These are phyloP conservation scores for Hypocreales sp. DNA, from an alignment of 2,329 filamentous ascomycete species.

Conservation along the genomic window DNA sequence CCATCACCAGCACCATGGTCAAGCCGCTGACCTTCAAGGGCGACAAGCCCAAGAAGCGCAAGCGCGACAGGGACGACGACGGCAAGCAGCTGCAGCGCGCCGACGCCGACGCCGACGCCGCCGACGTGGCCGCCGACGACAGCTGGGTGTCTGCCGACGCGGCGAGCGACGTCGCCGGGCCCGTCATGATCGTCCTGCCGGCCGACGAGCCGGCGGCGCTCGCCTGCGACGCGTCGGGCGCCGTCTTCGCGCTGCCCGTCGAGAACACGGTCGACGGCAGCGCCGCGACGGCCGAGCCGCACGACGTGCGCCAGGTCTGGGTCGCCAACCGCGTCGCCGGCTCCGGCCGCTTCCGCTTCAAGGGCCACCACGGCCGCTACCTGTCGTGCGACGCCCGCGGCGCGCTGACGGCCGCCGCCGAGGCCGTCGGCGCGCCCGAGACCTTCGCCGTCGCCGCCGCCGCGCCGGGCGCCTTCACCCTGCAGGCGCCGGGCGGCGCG, in stretches of 20 bases:
- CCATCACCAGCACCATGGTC: slow-evolving; percentile 42
- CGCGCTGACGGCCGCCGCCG: slow-evolving; percentile 56
- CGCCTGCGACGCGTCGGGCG: slow-evolving; percentile 73
- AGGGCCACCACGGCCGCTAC: slow-evolving; percentile 81
- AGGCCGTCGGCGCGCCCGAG: slow-evolving; percentile 74
- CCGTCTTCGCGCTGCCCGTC: slow-evolving; percentile 65
- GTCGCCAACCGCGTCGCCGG: slow-evolving; percentile 72
- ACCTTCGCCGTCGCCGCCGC: slow-evolving; percentile 56
- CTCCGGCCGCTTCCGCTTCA: slow-evolving; percentile 70
- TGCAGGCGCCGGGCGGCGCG: slow-evolving; percentile 58
- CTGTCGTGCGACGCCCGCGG: slow-evolving; percentile 77
- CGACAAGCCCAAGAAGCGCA: slow-evolving; percentile 88
- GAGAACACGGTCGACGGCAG: slow-evolving; percentile 83
- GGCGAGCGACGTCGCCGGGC: slow-evolving; percentile 60
- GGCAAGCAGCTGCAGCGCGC: slow-evolving; percentile 12
- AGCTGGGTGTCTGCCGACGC: slow-evolving; percentile 81
- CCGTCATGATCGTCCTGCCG: slow-evolving; percentile 68
- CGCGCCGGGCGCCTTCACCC: slow-evolving; percentile 54
- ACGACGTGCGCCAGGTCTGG: slow-evolving; percentile 94
- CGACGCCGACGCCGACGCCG: slow-evolving; percentile 15
- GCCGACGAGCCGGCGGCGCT: slow-evolving; percentile 59
- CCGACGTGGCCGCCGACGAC: slow-evolving; percentile 46
- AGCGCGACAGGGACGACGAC: slow-evolving; percentile 44
- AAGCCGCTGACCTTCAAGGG: slow-evolving; percentile 92
- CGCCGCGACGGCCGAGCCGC: slow-evolving; percentile 74